Evolutionary conservation across 2,329 filamentous ascomycete species (phyloP).

Genomic region (Sarocladium oryzae): DNA sequence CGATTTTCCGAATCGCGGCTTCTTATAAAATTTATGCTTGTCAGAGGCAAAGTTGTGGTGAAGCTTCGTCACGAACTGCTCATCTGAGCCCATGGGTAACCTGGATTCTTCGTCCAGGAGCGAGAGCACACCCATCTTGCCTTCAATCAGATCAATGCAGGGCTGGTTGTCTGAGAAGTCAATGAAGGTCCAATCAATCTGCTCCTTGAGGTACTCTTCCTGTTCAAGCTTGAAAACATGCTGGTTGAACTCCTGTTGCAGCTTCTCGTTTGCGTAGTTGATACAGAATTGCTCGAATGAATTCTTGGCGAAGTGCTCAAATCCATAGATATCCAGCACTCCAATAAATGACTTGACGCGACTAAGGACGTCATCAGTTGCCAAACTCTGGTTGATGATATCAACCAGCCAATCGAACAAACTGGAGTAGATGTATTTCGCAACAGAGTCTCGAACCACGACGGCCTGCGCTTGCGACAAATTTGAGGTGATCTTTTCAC

Average conservation of each 20-base stretch:
- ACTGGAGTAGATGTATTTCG: conserved; percentile 98
- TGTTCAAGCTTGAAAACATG: conserved; percentile 99
- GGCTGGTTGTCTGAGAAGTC: conserved; percentile 99
- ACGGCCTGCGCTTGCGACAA: conserved; percentile 87
- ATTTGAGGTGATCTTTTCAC: conserved; percentile 96
- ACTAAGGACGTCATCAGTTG: conserved; percentile 77
- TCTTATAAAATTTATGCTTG: conserved; percentile 98
- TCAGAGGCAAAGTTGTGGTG: conserved; percentile 87
- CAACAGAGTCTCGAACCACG: conserved; percentile 93
- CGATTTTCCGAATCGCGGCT: conserved; percentile 94
- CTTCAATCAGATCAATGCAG: conserved; percentile 97
- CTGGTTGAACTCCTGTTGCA: conserved; percentile 98
- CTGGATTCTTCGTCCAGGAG: conserved; percentile 94
- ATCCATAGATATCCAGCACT: conserved; percentile 98
- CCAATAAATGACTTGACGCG: conserved; percentile 89
- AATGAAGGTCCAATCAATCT: conserved; percentile 99
- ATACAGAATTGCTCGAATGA: conserved; percentile 99
- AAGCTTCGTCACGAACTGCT: conserved; percentile 93
- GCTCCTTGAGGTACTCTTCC: conserved; percentile 90
- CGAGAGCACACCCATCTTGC: conserved; percentile 87
- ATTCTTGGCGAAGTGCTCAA: conserved; percentile 99
- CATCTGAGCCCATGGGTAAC: conserved; percentile 93
- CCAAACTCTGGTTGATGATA: conserved; percentile 84
- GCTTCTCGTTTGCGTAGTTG: conserved; percentile 99
- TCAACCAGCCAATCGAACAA: conserved; percentile 99